Percentiles rank a stretch among this genome's conserved stretches.
phyloP scores from a whole-genome alignment of 179 eudicot genomes.

The Spinacia oleracea region DNA sequence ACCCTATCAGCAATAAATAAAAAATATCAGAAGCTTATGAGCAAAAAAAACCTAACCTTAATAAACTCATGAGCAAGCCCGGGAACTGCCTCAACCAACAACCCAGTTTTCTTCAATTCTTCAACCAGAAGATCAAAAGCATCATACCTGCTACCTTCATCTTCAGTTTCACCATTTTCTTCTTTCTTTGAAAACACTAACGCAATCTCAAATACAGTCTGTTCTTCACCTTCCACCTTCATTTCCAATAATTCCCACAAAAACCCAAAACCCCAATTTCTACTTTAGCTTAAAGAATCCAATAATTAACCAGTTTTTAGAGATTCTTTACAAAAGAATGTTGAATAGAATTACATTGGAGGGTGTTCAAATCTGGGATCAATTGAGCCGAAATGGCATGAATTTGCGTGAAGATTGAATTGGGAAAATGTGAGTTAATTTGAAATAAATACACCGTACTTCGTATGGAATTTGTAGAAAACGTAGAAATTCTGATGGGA shows the following conservation, averaged over 20 bases:
- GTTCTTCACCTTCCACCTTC: conserved; percentile 45
- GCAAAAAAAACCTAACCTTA: conserved; percentile 51
- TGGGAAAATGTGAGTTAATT: conserved; percentile 7
- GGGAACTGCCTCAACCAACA: conserved; percentile 60
- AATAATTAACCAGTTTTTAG: neutral
- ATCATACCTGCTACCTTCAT: conserved; percentile 34
- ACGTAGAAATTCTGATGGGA: conserved; percentile 11
- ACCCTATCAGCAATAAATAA: neutral
- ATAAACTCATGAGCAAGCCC: conserved; percentile 79
- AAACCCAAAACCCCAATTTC: neutral
- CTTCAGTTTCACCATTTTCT: conserved; percentile 25
- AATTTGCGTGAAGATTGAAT: conserved; percentile 6
- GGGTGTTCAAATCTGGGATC: conserved; percentile 20
- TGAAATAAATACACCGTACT: conserved; percentile 19
- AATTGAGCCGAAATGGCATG: conserved; percentile 8
- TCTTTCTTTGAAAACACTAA: conserved; percentile 61
- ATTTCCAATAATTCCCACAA: conserved; percentile 31
- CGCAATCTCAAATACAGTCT: conserved; percentile 62
- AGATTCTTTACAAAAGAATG: neutral
- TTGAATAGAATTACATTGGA: neutral
- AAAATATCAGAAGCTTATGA: neutral
- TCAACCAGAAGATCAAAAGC: conserved; percentile 61
- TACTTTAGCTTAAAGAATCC: neutral
- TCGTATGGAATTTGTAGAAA: conserved; percentile 25
- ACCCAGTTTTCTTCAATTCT: conserved; percentile 57